Evolutionary conservation across 1,284 basidiomycete genomes (phyloP), one percentile per base, ranked within the genome.

Genomic region (Mycosarcoma mackinlayi): DNA sequence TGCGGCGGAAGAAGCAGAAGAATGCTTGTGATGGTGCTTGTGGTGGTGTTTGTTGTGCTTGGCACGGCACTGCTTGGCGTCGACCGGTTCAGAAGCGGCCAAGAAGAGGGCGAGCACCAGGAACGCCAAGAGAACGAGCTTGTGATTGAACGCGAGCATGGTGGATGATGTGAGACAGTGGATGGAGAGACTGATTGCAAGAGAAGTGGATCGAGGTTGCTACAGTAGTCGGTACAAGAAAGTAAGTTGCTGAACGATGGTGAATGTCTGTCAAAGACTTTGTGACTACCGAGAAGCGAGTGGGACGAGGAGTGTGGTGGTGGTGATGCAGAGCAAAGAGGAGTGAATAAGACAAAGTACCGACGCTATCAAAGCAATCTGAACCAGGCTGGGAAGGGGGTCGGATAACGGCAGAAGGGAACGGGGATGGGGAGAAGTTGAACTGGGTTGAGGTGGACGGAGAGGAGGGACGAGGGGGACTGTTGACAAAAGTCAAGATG

Each of bases 351-450:
- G 39, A 40, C 21, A 48, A 35, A 37, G 33, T 46, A 13, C 30
- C 23, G 64, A 61, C 57, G 64, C 58, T 68, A 49, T 66, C 63
- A 66, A 66, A 66, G 63, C 63, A 48, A 60, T 66, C 63, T 48
- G 42, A 27, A 46, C 33, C 30, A n/a, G 30, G 30, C 24, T 11
- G 39, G 31, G 38, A 40, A 34, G 34, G 28, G 27, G 30, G 24
- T 31, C 25, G 25, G 34, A 49, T 18, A 21, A 21, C 21, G 30
- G 33, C 18, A 35, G 34, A 31, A 27, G 48, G 37, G 34, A 19
- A 38, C 14, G 31, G 4, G 19, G 23, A 10, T 21, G 47, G 10
- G 16, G 24, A 19, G 28, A 19, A 34, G 30, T 27, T 21, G 23
- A 27, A 27, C 25, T n/a, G 16, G 27, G 28, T 25, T 6, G 14